Conservation (phyloP, 306 rosid genomes). For the Cucurbita maxima region DNA sequence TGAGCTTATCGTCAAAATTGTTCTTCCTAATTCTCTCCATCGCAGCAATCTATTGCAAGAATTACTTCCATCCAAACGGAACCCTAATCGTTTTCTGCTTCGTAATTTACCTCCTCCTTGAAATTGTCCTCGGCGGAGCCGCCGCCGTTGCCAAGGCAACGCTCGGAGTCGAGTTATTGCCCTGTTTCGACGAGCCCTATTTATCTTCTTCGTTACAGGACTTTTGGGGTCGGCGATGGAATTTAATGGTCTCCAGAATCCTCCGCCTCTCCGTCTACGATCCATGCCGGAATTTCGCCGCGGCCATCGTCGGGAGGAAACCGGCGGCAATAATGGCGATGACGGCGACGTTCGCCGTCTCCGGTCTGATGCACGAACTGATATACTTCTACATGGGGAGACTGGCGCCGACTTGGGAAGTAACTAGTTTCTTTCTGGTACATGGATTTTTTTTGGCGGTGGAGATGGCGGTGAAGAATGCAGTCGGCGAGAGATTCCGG, state of each 20-base stretch:
- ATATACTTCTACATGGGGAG: slow-evolving; percentile 37
- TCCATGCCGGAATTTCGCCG: slow-evolving; percentile 14
- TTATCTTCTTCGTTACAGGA: slow-evolving; percentile 53
- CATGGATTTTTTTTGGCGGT: slow-evolving; percentile 34
- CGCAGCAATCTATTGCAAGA: background rate
- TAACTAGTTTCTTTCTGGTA: slow-evolving; percentile 42
- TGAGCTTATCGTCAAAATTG: background rate
- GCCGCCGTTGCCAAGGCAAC: slow-evolving; percentile 21
- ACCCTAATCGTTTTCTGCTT: slow-evolving; percentile 20
- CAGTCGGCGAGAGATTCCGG: slow-evolving; percentile 9
- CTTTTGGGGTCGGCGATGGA: slow-evolving; percentile 78
- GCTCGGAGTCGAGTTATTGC: slow-evolving; percentile 41
- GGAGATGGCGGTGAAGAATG: slow-evolving; percentile 38
- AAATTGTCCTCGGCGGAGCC: slow-evolving; percentile 18
- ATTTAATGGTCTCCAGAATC: slow-evolving; percentile 39
- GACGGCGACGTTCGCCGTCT: slow-evolving; percentile 30
- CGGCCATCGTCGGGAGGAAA: slow-evolving; percentile 2
- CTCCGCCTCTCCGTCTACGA: slow-evolving; percentile 39
- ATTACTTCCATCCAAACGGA: slow-evolving; percentile 23
- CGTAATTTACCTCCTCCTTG: slow-evolving; percentile 38
- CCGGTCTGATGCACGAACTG: slow-evolving; percentile 61
- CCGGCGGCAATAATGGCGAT: slow-evolving; percentile 34
- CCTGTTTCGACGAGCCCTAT: slow-evolving; percentile 47
- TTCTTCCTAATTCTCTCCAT: background rate
- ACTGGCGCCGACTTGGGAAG: slow-evolving; percentile 35